These are phyloP conservation scores for Ricinus communis DNA, from an alignment of 345 rosid genomes.

Conservation along the genomic window DNA sequence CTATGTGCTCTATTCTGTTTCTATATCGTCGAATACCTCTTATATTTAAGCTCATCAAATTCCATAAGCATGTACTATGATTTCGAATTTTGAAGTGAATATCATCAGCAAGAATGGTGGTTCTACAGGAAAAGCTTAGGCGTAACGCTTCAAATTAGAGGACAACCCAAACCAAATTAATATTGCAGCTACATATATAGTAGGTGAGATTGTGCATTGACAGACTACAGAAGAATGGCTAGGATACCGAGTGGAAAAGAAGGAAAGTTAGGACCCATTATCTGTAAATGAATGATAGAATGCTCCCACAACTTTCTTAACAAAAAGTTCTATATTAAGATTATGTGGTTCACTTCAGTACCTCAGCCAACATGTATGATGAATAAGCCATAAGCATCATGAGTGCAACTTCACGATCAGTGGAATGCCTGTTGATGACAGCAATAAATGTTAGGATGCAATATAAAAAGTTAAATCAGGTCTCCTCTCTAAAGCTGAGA, in stretches of 20 bases:
- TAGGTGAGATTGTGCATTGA: too few relatives aligned
- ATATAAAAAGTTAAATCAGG: slow-evolving; percentile 9
- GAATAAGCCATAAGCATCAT: slow-evolving; percentile 73
- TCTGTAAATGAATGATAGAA: background rate
- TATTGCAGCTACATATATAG: too few relatives aligned
- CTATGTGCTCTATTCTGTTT: background rate
- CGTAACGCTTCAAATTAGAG: too few relatives aligned
- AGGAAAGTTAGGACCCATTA: background rate
- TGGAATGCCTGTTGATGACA: slow-evolving; percentile 54
- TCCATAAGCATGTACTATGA: too few relatives aligned
- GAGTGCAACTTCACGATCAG: slow-evolving; percentile 65
- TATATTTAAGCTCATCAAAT: background rate
- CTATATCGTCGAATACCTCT: background rate
- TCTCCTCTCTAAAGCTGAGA: background rate
- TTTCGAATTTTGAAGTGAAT: too few relatives aligned
- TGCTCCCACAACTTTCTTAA: background rate
- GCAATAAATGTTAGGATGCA: background rate
- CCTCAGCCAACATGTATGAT: slow-evolving; percentile 73
- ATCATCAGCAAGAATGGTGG: too few relatives aligned
- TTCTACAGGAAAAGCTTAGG: background rate
- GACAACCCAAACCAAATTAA: too few relatives aligned
- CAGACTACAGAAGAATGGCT: too few relatives aligned
- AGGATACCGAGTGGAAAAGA: background rate
- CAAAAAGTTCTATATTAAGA: background rate
- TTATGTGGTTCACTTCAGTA: slow-evolving; percentile 17